Conservation (phyloP, 2,329 filamentous ascomycete genomes). For the Diaporthe amygdali region DNA sequence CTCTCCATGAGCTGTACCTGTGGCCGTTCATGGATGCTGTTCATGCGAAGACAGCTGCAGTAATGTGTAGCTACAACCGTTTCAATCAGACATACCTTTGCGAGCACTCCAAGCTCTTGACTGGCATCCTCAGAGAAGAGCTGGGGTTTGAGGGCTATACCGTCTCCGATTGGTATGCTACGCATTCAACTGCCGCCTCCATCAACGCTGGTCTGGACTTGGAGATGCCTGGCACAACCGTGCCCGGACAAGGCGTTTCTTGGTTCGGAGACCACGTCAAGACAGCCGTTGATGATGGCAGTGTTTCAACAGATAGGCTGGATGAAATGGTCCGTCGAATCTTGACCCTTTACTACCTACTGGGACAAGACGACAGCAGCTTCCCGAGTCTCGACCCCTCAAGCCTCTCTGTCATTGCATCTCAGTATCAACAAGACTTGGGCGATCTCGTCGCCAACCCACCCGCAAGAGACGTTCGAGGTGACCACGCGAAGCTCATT, state of each 20-base stretch:
- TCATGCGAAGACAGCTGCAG: slow-evolving; percentile 59
- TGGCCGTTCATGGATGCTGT: slow-evolving; percentile 60
- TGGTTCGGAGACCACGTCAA: too few species aligned
- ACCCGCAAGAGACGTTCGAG: background rate
- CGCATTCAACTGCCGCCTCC: slow-evolving; percentile 66
- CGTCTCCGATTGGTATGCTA: slow-evolving; percentile 68
- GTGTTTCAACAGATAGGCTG: too few species aligned
- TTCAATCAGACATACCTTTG: slow-evolving; percentile 73
- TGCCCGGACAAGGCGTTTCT: too few species aligned
- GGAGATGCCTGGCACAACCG: slow-evolving; percentile 62
- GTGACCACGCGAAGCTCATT: slow-evolving; percentile 54
- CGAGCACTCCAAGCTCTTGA: slow-evolving; percentile 68
- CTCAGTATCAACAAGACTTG: too few species aligned
- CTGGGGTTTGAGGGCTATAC: slow-evolving; percentile 66
- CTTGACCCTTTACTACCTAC: too few species aligned
- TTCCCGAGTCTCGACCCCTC: too few species aligned
- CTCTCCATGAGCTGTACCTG: slow-evolving; percentile 54
- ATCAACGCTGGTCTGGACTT: slow-evolving; percentile 73
- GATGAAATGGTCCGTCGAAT: too few species aligned
- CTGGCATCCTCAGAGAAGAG: slow-evolving; percentile 66
- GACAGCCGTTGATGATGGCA: too few species aligned
- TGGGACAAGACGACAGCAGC: too few species aligned
- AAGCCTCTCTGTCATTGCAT: too few species aligned
- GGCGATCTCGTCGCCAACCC: too few species aligned
- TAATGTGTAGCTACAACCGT: slow-evolving; percentile 71